A percentile compares a stretch with the other conserved stretches of the same genome.
Evolutionary conservation across 768 basidiomycete species (phyloP).

Genomic region (Lactarius indigo): DNA sequence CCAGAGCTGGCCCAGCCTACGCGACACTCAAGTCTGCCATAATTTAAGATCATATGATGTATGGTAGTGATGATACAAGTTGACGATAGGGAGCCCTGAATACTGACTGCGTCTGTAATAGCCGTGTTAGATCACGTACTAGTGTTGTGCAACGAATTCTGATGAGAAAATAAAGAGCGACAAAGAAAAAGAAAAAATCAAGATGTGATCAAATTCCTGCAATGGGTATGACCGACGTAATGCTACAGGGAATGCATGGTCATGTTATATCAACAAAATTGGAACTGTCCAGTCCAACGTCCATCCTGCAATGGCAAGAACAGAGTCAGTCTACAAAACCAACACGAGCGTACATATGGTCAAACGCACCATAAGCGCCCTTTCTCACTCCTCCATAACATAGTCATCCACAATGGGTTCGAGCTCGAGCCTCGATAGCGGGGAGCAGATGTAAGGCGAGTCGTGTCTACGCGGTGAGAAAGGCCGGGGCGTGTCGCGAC

Average conservation of each 20-base stretch:
- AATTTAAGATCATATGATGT: not conserved
- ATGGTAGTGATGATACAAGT: not conserved
- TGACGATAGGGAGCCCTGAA: not conserved
- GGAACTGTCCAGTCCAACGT: constrained; percentile 16
- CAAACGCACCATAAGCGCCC: constrained; percentile 9
- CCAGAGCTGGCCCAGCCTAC: not conserved
- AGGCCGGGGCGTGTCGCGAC: constrained; percentile 38
- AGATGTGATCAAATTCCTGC: constrained; percentile 18
- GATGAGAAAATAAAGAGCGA: constrained; percentile 7
- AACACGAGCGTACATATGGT: not conserved
- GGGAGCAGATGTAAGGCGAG: constrained; percentile 31
- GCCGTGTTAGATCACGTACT: not conserved
- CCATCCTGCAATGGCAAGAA: not conserved
- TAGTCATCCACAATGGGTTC: constrained; percentile 11
- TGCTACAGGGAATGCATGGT: constrained; percentile 28
- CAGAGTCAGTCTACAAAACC: not conserved
- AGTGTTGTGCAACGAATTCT: not conserved
- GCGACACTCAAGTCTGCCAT: not conserved
- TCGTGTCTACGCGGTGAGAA: constrained; percentile 36
- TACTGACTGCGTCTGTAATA: not conserved
- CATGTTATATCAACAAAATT: constrained; percentile 16
- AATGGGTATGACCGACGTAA: constrained; percentile 23
- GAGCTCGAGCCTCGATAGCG: constrained; percentile 28
- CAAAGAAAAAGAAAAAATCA: not conserved
- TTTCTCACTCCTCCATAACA: not conserved